Evolutionary conservation across 306 rosid species (phyloP), one percentile per base, ranked within the genome.

Genomic region (Vachellia collinsii): DNA sequence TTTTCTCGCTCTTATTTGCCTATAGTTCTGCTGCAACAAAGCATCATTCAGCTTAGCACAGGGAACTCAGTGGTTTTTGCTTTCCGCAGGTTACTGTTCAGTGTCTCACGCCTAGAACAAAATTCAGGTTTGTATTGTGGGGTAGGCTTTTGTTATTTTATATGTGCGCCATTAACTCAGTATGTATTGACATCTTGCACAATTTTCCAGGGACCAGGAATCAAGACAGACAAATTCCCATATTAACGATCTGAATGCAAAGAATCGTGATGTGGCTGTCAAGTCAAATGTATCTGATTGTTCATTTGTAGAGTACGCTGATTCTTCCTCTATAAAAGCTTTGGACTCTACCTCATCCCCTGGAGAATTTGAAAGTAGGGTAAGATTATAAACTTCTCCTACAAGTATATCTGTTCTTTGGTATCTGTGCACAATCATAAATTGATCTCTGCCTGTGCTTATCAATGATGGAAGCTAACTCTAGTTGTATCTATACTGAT

Each of bases 1-100:
- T 72, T 80, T 68, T 66, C 38, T 38, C 46, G 7, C 74, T 72
- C 58, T 72, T 47, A 42, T 67, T 29, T 67, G 63, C 70, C 65
- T 44, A 66, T 66, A 77, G 12, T 69, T 63, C 69, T 68, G 64
- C 58, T 59, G 79, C 74, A 59, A 47, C 74, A 74, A 70, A 80
- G 75, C 77, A 47, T 58, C 59, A 80, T 77, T 74, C 64, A 80
- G 71, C 42, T 68, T 51, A 46, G 76, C 73, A 80, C 75, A 81
- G 63, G 79, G 62, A 86, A 81, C 84, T 83, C 61, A 78, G 67
- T 70, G 68, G 34, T 71, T 87, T 62, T 46, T 75, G 70, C 70
- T 74, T 84, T 81, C 78, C 50, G 86, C 80, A 87, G 90, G 90
- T 87, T 70, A 87, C 87, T 41, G 75, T 87, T 67, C 90, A 87